These are phyloP conservation scores for Oryza meyeriana DNA, from an alignment of 176 grass and related monocot genomes.

Conservation along the genomic window DNA sequence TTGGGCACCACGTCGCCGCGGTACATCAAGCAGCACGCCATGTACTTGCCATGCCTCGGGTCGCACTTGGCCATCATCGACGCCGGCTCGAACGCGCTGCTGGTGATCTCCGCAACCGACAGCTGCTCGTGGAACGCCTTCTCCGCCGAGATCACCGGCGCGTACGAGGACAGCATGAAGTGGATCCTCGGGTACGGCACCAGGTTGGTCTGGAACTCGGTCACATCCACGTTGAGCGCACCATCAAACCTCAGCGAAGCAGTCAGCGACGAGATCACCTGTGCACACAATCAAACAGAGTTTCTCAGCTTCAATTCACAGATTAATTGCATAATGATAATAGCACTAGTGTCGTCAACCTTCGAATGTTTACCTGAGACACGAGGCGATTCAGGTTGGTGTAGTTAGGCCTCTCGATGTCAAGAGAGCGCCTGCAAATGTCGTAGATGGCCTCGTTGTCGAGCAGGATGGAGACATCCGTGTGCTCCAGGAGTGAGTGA, in stretches of 20 bases:
- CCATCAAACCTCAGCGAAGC: conserved; percentile 79
- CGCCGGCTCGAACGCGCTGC: conserved; percentile 78
- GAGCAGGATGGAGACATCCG: conserved; percentile 76
- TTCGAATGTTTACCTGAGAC: conserved; percentile 65
- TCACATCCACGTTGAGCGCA: conserved; percentile 81
- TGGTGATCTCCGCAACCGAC: conserved; percentile 81
- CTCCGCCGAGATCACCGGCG: conserved; percentile 63
- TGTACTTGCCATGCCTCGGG: conserved; percentile 71
- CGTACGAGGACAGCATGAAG: conserved; percentile 87
- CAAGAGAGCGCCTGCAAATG: conserved; percentile 72
- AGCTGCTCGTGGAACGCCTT: conserved; percentile 88
- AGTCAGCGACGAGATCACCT: conserved; percentile 86
- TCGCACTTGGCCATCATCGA: conserved; percentile 92
- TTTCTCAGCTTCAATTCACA: background rate
- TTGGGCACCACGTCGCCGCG: conserved; percentile 85
- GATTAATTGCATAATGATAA: no score
- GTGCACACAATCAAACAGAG: background rate
- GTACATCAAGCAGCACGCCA: conserved; percentile 93
- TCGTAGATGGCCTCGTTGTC: conserved; percentile 90
- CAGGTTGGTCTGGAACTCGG: conserved; percentile 87
- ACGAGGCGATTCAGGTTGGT: conserved; percentile 79
- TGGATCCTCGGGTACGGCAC: conserved; percentile 84
- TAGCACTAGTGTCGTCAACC: no score
- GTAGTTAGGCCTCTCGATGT: conserved; percentile 79
- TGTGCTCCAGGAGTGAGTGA: conserved; percentile 73